Evolutionary conservation across 495 filamentous ascomycete genomes (phyloP).

Genomic region (Aspergillus saccharolyticus): DNA sequence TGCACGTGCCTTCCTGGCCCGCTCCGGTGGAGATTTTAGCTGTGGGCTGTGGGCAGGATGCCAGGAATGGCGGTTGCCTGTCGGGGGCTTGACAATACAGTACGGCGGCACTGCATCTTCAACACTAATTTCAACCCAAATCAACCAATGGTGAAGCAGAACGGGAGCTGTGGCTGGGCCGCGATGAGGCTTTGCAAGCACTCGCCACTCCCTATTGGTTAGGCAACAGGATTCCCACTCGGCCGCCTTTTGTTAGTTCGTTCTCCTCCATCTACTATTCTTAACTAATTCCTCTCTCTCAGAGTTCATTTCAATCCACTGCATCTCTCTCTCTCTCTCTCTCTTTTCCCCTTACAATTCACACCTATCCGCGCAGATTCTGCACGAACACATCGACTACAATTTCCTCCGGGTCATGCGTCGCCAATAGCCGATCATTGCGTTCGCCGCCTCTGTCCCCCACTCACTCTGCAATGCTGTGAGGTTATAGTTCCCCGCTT

Average conservation of each 20-base stretch:
- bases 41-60: neutral
- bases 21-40: neutral
- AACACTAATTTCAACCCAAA: neutral
- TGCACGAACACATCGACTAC: too few species aligned
- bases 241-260: conserved; percentile 15
- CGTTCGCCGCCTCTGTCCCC: neutral
- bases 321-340: neutral
- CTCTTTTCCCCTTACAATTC: neutral
- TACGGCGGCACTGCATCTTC: too few species aligned
- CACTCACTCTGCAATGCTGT: conserved; percentile 1
- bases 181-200: conserved; percentile 23
- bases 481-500: conserved; percentile 16
- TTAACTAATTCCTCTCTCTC: too few species aligned
- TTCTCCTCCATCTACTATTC: too few species aligned
- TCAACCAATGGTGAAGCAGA: neutral
- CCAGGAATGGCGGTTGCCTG: conserved; percentile 33
- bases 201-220: conserved; percentile 38
- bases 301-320: conserved; percentile 1
- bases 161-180: conserved; percentile 20
- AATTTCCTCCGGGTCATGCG: conserved; percentile 5
- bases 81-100: conserved; percentile 12
- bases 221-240: conserved; percentile 47
- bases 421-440: neutral
- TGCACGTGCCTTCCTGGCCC: conserved; percentile 9
- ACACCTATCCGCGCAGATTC: neutral